Evolutionary conservation across 495 filamentous ascomycete genomes (phyloP).

Genomic region (Penicillium manginii): DNA sequence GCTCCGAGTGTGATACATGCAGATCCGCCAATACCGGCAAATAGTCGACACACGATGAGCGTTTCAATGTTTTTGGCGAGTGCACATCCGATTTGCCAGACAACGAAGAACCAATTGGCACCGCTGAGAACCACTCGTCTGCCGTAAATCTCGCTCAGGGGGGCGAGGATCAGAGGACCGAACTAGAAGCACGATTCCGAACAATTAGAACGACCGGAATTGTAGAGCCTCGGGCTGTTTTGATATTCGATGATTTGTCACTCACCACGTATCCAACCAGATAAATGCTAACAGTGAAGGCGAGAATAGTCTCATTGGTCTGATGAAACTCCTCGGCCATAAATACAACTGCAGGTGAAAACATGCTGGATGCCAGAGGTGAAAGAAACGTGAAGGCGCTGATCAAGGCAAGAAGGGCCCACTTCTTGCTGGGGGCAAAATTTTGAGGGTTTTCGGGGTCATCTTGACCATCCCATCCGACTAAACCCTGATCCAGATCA

Average conservation of each 20-base stretch:
- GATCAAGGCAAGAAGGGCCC: slow-evolving; percentile 34
- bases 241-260: background rate
- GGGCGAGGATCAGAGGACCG: slow-evolving; percentile 49
- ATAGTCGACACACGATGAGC: slow-evolving; percentile 67
- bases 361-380: slow-evolving; percentile 67
- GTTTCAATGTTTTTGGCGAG: slow-evolving; percentile 59
- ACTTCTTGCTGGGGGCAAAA: slow-evolving; percentile 53
- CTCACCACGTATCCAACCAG: slow-evolving; percentile 62
- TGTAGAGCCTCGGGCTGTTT: background rate
- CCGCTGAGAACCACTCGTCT: slow-evolving; percentile 52
- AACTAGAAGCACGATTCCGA: slow-evolving; percentile 17
- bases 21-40: slow-evolving; percentile 65
- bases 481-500: slow-evolving; percentile 13
- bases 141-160: slow-evolving; percentile 60
- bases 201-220: slow-evolving; percentile 4
- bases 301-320: slow-evolving; percentile 49
- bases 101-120: slow-evolving; percentile 52
- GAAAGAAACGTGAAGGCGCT: slow-evolving; percentile 52
- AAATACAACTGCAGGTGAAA: slow-evolving; percentile 63
- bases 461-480: slow-evolving; percentile 38
- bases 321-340: slow-evolving; percentile 65
- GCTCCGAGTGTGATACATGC: slow-evolving; percentile 45
- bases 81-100: slow-evolving; percentile 72
- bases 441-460: slow-evolving; percentile 74
- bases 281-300: slow-evolving; percentile 60